Conservation (phyloP, 768 basidiomycete genomes). For the Amanita rubescens region DNA sequence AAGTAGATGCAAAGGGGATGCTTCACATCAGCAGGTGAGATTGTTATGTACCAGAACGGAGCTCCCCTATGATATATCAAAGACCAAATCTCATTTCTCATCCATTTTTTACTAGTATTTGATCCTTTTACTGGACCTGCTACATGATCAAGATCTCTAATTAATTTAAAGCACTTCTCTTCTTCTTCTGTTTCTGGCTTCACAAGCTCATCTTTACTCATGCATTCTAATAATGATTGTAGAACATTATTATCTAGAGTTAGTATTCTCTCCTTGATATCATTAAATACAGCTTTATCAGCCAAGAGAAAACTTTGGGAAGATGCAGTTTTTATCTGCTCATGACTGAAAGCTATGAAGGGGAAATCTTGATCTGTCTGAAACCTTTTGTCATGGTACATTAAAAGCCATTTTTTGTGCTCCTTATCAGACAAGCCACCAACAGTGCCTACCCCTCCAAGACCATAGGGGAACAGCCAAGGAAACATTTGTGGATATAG, state of each 20-base stretch:
- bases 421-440: slow-evolving; percentile 17
- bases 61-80: slow-evolving; percentile 14
- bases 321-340: slow-evolving; percentile 17
- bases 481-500: slow-evolving; percentile 27
- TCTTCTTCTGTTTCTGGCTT: slow-evolving; percentile 11
- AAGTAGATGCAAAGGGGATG: slow-evolving; percentile 28
- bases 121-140: too few relatives aligned
- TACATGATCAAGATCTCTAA: too few relatives aligned
- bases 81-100: slow-evolving; percentile 4
- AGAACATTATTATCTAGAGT: neutral
- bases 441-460: slow-evolving; percentile 12
- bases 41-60: slow-evolving; percentile 28
- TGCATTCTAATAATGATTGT: neutral
- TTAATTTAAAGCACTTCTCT: slow-evolving; percentile 10
- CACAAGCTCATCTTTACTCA: slow-evolving; percentile 10
- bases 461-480: slow-evolving; percentile 30
- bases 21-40: slow-evolving; percentile 22
- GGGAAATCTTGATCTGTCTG: slow-evolving; percentile 23
- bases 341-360: slow-evolving; percentile 23
- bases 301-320: slow-evolving; percentile 11
- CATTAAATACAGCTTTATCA: slow-evolving; percentile 9
- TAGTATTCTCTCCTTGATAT: slow-evolving; percentile 10
- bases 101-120: too few relatives aligned
- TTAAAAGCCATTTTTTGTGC: slow-evolving; percentile 15
- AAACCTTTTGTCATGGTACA: slow-evolving; percentile 15